Evolutionary conservation across 495 filamentous ascomycete genomes (phyloP).

Genomic region (Neohortaea acidophila): DNA sequence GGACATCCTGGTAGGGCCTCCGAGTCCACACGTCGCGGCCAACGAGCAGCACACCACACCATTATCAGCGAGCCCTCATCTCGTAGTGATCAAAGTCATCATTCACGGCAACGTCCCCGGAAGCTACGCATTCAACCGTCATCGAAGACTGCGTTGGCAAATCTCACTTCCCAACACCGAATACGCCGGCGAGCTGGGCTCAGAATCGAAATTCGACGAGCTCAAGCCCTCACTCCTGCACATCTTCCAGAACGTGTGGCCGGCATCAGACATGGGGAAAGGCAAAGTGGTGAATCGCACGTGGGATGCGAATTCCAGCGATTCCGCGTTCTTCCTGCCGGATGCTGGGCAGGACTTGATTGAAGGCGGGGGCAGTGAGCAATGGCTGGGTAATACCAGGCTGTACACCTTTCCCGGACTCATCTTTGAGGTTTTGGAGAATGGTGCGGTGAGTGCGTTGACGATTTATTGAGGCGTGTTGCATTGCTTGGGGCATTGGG

Average conservation of each 20-base stretch:
- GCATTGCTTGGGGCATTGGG: neutral
- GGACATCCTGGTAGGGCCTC: slow-evolving; percentile 78
- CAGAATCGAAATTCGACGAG: slow-evolving; percentile 59
- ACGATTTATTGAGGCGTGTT: slow-evolving; percentile 36
- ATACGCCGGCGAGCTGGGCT: slow-evolving; percentile 35
- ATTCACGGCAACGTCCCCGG: slow-evolving; percentile 90
- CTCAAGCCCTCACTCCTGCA: slow-evolving; percentile 43
- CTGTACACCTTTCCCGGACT: slow-evolving; percentile 87
- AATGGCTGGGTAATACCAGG: slow-evolving; percentile 55
- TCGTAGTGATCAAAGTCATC: slow-evolving; percentile 78
- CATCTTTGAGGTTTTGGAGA: slow-evolving; percentile 91
- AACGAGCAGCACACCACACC: slow-evolving; percentile 18
- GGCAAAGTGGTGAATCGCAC: slow-evolving; percentile 77
- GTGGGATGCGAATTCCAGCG: slow-evolving; percentile 61
- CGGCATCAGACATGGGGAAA: slow-evolving; percentile 74
- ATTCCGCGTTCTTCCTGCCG: slow-evolving; percentile 14
- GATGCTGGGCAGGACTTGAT: slow-evolving; percentile 53
- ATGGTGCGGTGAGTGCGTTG: slow-evolving; percentile 71
- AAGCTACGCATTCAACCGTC: slow-evolving; percentile 89
- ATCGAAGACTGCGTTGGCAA: slow-evolving; percentile 78
- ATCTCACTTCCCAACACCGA: slow-evolving; percentile 38
- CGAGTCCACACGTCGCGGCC: slow-evolving; percentile 26
- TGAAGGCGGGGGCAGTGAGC: slow-evolving; percentile 19
- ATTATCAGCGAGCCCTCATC: slow-evolving; percentile 34
- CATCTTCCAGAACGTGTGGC: slow-evolving; percentile 66